Conservation (phyloP, 2,329 filamentous ascomycete species). For the Alternaria panax region DNA sequence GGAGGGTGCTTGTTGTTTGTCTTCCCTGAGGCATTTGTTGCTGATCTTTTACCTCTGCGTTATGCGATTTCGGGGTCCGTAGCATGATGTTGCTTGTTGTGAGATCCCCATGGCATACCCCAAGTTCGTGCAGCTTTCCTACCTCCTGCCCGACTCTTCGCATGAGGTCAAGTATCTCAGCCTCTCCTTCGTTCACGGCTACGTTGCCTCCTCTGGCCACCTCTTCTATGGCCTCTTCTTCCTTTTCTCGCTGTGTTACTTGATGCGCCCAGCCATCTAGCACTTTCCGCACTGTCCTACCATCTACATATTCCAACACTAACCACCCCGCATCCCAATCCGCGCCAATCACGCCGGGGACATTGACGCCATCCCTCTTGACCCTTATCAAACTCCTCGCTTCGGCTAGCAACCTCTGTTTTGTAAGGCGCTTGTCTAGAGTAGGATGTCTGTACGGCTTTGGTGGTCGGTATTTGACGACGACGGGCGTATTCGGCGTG, state of each 20-base stretch:
- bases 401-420: constrained; percentile 86
- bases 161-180: constrained; percentile 64
- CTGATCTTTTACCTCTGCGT: background rate
- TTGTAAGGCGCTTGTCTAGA: constrained; percentile 86
- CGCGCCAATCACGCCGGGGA: constrained; percentile 79
- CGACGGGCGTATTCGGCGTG: constrained; percentile 69
- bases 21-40: constrained; percentile 12
- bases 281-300: constrained; percentile 71
- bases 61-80: constrained; percentile 10
- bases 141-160: constrained; percentile 73
- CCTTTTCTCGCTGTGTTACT: constrained; percentile 22
- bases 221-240: background rate
- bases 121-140: constrained; percentile 79
- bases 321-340: constrained; percentile 71
- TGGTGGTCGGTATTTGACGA: constrained; percentile 88
- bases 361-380: constrained; percentile 76
- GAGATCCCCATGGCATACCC: constrained; percentile 91
- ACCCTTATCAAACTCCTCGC: constrained; percentile 84
- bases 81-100: constrained; percentile 98
- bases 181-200: constrained; percentile 35
- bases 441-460: constrained; percentile 92
- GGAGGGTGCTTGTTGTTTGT: constrained; percentile 31
- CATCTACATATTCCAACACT: constrained; percentile 58
- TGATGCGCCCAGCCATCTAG: constrained; percentile 71
- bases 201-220: background rate